phyloP scores from a whole-genome alignment of 2,329 filamentous ascomycete species.

The Botrytis hyacinthi region DNA sequence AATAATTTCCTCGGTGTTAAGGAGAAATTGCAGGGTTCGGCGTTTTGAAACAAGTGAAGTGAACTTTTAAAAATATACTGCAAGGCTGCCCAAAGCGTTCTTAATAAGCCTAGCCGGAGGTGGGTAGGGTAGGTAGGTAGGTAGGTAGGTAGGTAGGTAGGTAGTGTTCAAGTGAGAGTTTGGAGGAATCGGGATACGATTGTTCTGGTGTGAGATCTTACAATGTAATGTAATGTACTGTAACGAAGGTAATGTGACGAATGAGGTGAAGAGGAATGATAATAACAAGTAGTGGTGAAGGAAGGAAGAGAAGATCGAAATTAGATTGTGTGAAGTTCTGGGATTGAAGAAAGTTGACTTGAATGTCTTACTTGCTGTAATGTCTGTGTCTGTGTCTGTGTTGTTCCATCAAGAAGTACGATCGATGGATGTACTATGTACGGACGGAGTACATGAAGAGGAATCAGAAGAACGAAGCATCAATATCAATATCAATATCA shows the following conservation, averaged over 20 bases:
- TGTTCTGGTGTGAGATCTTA: neutral
- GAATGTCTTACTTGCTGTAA: neutral
- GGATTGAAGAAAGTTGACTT: neutral
- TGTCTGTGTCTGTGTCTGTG: neutral
- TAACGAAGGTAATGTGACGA: neutral
- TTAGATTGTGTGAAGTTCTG: neutral
- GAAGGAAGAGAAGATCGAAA: neutral
- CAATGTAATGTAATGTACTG: neutral
- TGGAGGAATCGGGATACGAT: neutral
- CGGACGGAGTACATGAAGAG: neutral
- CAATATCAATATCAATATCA: neutral
- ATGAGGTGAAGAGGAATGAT: neutral
- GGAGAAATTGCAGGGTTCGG: constrained; percentile 18
- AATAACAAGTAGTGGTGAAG: neutral
- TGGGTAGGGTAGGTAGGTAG: neutral
- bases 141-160: neutral
- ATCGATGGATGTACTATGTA: too few relatives aligned
- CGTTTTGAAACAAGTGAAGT: constrained; percentile 15
- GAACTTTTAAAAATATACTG: constrained; percentile 10
- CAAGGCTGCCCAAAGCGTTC: constrained; percentile 16
- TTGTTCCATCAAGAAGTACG: neutral
- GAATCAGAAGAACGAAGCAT: neutral
- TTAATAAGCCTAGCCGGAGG: neutral
- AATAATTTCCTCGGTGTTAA: constrained; percentile 21
- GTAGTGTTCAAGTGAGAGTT: neutral